These are phyloP conservation scores for Eucalyptus sp. DNA, from an alignment of 345 rosid species.

Conservation along the genomic window DNA sequence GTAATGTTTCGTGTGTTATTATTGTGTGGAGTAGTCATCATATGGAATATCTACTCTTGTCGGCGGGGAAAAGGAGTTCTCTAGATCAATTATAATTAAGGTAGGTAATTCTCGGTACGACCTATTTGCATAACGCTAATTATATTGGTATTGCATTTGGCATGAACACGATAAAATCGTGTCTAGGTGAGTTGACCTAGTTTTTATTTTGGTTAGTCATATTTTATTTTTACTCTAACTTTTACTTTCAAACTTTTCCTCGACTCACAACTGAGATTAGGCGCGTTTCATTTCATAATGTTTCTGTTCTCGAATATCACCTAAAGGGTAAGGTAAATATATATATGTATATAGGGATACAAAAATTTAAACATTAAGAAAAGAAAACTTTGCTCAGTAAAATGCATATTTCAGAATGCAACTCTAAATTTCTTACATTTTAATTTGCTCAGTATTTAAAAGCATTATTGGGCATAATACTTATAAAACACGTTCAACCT, in stretches of 20 bases:
- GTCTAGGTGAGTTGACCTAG: accelerated
- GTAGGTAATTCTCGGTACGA: not conserved
- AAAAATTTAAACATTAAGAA: too few relatives aligned
- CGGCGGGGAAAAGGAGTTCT: accelerated
- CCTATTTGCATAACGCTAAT: not conserved
- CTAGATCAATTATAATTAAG: not conserved
- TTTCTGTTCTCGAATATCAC: not conserved
- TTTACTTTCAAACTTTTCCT: accelerated
- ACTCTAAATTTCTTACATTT: not conserved
- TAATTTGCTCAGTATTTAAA: not conserved
- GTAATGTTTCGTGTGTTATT: not conserved
- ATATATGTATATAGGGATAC: not conserved
- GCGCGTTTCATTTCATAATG: accelerated
- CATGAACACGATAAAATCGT: accelerated
- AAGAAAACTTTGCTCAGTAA: not conserved
- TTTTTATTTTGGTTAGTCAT: accelerated
- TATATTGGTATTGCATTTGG: not conserved
- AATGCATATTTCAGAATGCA: not conserved
- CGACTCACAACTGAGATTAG: accelerated
- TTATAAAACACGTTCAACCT: not conserved
- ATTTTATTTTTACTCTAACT: accelerated
- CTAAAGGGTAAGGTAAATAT: not conserved
- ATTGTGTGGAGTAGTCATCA: not conserved
- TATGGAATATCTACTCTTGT: not conserved
- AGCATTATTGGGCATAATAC: not conserved